Conservation (phyloP, 495 filamentous ascomycete genomes). For the Penicillium canescens region DNA sequence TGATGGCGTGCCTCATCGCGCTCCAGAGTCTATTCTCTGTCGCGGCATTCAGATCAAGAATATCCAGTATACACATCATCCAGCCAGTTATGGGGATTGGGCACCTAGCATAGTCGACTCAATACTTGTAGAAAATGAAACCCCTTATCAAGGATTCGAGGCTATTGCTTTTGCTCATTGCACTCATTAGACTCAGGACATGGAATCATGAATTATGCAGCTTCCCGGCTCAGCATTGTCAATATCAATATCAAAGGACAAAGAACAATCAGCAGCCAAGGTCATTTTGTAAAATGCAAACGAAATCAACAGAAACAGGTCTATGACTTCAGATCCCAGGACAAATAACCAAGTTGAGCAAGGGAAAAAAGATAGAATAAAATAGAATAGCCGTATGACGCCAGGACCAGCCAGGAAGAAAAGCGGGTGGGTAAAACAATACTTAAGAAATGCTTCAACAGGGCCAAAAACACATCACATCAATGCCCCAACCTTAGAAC, state of each 20-base stretch:
- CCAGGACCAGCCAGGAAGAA: constrained; percentile 46
- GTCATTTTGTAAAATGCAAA: constrained; percentile 6
- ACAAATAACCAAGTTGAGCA: constrained; percentile 12
- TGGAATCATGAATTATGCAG: constrained; percentile 9
- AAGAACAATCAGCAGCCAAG: background rate
- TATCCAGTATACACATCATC: too few species aligned
- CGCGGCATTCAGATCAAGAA: too few species aligned
- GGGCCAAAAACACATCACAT: constrained; percentile 13
- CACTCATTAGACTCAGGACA: constrained; percentile 1
- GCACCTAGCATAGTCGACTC: too few species aligned
- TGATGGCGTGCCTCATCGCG: too few species aligned
- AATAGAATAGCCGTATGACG: constrained; percentile 34
- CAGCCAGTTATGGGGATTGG: too few species aligned
- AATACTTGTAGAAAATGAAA: too few species aligned
- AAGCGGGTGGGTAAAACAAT: constrained; percentile 20
- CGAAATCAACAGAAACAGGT: constrained; percentile 21
- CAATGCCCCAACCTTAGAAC: constrained; percentile 3
- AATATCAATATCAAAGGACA: background rate
- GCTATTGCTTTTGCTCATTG: background rate
- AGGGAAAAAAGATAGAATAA: constrained; percentile 16
- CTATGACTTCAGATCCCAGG: constrained; percentile 25
- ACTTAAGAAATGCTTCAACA: constrained; percentile 26
- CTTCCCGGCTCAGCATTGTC: background rate
- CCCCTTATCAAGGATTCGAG: too few species aligned
- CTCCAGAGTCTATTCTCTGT: too few species aligned